phyloP scores from a whole-genome alignment of 2,329 filamentous ascomycete species.

The Alternaria panax region DNA sequence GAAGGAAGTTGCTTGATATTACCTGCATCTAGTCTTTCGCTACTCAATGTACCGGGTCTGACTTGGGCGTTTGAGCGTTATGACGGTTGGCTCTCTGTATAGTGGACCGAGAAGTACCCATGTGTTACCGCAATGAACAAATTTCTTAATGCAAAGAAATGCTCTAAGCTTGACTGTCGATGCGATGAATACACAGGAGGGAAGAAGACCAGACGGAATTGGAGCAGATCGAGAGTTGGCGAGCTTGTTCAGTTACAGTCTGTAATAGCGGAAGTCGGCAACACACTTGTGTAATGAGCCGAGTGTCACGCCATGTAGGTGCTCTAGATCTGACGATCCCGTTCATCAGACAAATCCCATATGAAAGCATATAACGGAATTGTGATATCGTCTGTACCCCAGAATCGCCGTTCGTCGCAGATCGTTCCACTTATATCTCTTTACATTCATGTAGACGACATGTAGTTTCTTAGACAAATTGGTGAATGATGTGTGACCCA shows the following conservation, averaged over 20 bases:
- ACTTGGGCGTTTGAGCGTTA: slow-evolving; percentile 24
- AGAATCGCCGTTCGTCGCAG: neutral
- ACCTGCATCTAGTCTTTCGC: slow-evolving; percentile 17
- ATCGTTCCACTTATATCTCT: neutral
- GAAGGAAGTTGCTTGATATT: slow-evolving; percentile 1
- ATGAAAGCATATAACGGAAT: neutral
- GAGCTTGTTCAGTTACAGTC: neutral
- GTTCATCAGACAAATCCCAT: slow-evolving; percentile 7
- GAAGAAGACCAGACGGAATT: too few relatives aligned
- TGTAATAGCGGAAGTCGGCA: slow-evolving; percentile 1
- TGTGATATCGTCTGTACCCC: neutral
- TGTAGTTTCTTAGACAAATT: neutral
- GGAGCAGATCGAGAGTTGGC: neutral
- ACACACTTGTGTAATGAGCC: slow-evolving; percentile 21
- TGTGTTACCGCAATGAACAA: slow-evolving; percentile 15
- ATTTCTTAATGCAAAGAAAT: slow-evolving; percentile 4
- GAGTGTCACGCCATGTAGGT: slow-evolving; percentile 39
- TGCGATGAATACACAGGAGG: neutral
- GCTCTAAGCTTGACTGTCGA: neutral
- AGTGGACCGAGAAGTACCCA: slow-evolving; percentile 11
- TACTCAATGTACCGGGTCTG: slow-evolving; percentile 13
- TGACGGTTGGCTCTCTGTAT: slow-evolving; percentile 11
- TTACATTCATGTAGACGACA: neutral
- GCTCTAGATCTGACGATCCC: neutral
- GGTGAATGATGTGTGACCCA: neutral